These are phyloP conservation scores for Xylariaceae sp. DNA, from an alignment of 2,329 filamentous ascomycete genomes.

Conservation along the genomic window DNA sequence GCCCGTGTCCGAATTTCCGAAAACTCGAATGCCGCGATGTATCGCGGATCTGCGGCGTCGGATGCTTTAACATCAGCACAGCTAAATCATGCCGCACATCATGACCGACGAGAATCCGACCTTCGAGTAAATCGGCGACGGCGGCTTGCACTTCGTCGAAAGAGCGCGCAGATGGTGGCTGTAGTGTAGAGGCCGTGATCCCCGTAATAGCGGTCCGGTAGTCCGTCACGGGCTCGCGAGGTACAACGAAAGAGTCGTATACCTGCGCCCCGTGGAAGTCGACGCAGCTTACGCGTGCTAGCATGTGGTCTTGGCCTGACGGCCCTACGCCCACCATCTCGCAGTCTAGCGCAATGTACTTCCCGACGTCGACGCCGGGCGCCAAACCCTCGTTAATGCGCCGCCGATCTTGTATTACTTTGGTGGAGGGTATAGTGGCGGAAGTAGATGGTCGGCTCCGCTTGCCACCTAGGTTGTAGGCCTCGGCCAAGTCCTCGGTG, in stretches of 20 bases:
- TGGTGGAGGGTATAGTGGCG: neutral
- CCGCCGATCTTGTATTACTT: conserved; percentile 17
- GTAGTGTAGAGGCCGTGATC: conserved; percentile 76
- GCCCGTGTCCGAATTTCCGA: conserved; percentile 25
- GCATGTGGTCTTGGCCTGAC: conserved; percentile 71
- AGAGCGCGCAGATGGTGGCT: conserved; percentile 58
- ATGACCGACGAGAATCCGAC: conserved; percentile 73
- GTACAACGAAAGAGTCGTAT: conserved; percentile 90
- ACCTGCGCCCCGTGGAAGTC: conserved; percentile 93
- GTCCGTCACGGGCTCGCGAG: conserved; percentile 79
- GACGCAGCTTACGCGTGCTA: conserved; percentile 87
- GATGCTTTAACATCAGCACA: conserved; percentile 76
- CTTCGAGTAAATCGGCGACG: conserved; percentile 68
- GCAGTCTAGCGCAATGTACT: conserved; percentile 93
- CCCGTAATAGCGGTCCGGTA: conserved; percentile 90
- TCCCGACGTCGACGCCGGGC: conserved; percentile 72
- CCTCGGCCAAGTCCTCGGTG: conserved; percentile 63
- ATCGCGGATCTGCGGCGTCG: conserved; percentile 63
- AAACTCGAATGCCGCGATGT: conserved; percentile 26
- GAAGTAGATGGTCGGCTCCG: conserved; percentile 34
- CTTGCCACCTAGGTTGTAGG: conserved; percentile 62
- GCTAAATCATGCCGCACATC: conserved; percentile 73
- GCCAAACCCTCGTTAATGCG: conserved; percentile 69
- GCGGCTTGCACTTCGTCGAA: conserved; percentile 80
- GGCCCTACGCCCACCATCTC: conserved; percentile 95